Evolutionary conservation across 345 rosid genomes (phyloP).

Genomic region (Lepidium africanum): DNA sequence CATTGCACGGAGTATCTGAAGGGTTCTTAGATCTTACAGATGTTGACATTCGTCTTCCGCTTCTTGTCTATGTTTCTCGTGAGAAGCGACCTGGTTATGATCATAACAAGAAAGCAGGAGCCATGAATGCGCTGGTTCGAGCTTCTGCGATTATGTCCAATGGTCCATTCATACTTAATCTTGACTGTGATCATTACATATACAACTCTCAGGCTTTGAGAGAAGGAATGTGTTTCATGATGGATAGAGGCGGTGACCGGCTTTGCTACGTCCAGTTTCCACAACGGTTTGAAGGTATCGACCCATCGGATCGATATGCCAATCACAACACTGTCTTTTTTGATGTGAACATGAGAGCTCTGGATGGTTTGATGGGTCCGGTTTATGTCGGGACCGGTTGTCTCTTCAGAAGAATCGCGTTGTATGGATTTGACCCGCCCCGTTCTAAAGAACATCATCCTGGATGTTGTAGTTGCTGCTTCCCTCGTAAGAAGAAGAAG

Average conservation of each 20-base stretch:
- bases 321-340: constrained; percentile 97
- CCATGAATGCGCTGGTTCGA: constrained; percentile 96
- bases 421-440: constrained; percentile 93
- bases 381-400: constrained; percentile 98
- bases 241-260: constrained; percentile 98
- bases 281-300: constrained; percentile 96
- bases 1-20: constrained; percentile 66
- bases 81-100: constrained; percentile 98
- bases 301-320: constrained; percentile 96
- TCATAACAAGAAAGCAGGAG: constrained; percentile 99
- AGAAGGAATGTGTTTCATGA: constrained; percentile 99
- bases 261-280: constrained; percentile 96
- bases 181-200: constrained; percentile 96
- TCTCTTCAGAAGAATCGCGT: constrained; percentile 84
- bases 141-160: constrained; percentile 99
- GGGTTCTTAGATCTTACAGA: constrained; percentile 68
- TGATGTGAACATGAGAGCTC: constrained; percentile 98
- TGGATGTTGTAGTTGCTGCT: constrained; percentile 76
- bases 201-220: constrained; percentile 93
- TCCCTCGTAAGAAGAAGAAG: constrained; percentile 54
- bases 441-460: constrained; percentile 77
- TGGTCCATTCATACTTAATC: constrained; percentile 96
- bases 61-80: constrained; percentile 93
- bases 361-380: constrained; percentile 97
- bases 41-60: constrained; percentile 90